These are phyloP conservation scores for Komagataella pastoris DNA, from an alignment of 805 yeast genomes.

Conservation along the genomic window DNA sequence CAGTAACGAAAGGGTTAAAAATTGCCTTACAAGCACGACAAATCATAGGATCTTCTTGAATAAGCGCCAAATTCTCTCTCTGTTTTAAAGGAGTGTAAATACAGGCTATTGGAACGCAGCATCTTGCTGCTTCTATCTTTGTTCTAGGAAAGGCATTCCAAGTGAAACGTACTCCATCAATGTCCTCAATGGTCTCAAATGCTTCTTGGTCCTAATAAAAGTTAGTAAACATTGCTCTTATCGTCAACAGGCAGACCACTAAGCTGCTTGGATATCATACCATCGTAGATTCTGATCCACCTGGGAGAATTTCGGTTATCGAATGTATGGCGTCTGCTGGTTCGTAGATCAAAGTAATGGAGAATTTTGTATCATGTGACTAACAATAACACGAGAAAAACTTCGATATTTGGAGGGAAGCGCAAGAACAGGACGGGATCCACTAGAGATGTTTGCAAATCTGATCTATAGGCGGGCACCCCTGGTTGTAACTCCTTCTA, in stretches of 20 bases:
- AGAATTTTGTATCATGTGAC: neutral
- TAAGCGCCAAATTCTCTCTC: slow-evolving; percentile 21
- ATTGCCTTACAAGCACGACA: slow-evolving; percentile 45
- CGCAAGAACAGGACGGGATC: neutral
- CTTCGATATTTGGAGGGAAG: neutral
- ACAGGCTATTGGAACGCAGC: slow-evolving; percentile 42
- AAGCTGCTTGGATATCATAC: neutral
- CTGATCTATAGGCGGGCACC: neutral
- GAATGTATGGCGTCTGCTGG: neutral
- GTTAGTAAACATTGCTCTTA: neutral
- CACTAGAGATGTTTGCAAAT: neutral
- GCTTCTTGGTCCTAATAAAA: slow-evolving; percentile 1
- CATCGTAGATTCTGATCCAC: neutral
- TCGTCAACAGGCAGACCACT: neutral
- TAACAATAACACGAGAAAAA: neutral
- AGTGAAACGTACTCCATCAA: slow-evolving; percentile 60
- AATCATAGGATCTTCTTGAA: slow-evolving; percentile 27
- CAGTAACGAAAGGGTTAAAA: slow-evolving; percentile 37
- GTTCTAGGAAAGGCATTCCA: slow-evolving; percentile 55
- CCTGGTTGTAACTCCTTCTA: neutral
- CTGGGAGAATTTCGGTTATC: neutral
- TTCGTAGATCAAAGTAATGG: neutral
- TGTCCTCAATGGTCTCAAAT: slow-evolving; percentile 50
- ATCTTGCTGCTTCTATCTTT: slow-evolving; percentile 36
- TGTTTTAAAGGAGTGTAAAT: slow-evolving; percentile 46